Percentiles rank a stretch among this genome's conserved stretches.
These are phyloP conservation scores for Saturnispora galanensis DNA, from an alignment of 805 yeast species.

Conservation along the genomic window DNA sequence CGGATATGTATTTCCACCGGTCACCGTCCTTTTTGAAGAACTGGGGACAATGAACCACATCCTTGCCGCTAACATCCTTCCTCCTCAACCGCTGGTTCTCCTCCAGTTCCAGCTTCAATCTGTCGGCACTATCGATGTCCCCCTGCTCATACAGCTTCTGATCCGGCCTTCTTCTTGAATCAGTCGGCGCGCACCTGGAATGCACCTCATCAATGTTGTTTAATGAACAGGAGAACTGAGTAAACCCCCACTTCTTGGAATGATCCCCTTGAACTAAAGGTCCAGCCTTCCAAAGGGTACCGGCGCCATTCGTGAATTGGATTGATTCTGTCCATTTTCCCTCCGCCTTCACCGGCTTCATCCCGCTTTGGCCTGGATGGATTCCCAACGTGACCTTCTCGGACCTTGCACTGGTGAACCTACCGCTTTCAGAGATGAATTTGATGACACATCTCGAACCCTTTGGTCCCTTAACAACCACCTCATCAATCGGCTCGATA, in stretches of 20 bases:
- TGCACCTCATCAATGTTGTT: conserved; percentile 74
- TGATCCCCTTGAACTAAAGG: conserved; percentile 43
- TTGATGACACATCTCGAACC: conserved; percentile 63
- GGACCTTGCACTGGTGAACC: conserved; percentile 70
- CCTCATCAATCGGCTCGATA: conserved; percentile 69
- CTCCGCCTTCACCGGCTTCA: conserved; percentile 18
- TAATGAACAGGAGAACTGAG: conserved; percentile 69
- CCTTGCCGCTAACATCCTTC: conserved; percentile 39
- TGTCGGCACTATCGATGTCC: conserved; percentile 61
- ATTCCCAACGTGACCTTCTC: no score
- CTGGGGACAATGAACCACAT: conserved; percentile 40
- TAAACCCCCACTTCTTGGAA: conserved; percentile 71
- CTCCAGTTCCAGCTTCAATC: conserved; percentile 57
- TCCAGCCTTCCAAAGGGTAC: conserved; percentile 63
- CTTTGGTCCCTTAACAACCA: conserved; percentile 56
- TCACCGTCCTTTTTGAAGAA: conserved; percentile 46
- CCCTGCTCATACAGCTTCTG: conserved; percentile 63
- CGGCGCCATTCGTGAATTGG: conserved; percentile 30
- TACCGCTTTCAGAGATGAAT: conserved; percentile 64
- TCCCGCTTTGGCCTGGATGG: no score
- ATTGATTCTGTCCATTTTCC: conserved; percentile 85
- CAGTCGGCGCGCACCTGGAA: conserved; percentile 68
- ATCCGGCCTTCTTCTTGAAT: conserved; percentile 87
- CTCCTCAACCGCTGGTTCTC: conserved; percentile 75
- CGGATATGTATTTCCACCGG: conserved; percentile 47